A percentile compares a stretch with the other conserved stretches of the same genome.
phyloP scores from a whole-genome alignment of 208 protist genomes.

The Leishmania tropica region DNA sequence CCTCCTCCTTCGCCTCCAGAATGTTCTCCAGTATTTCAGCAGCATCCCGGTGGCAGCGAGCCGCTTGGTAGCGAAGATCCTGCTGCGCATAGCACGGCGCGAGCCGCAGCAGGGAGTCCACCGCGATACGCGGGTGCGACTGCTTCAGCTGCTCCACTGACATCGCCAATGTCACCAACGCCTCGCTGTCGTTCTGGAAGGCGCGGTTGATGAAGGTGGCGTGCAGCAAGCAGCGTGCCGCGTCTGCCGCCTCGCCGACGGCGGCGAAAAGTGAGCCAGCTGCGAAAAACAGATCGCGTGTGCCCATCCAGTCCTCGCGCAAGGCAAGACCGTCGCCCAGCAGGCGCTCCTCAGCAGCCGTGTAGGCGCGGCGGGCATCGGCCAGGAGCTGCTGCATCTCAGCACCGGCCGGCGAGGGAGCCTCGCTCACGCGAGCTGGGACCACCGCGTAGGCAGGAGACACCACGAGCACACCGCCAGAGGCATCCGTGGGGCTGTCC shows the following conservation, averaged over 20 bases:
- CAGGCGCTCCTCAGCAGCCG: constrained; percentile 38
- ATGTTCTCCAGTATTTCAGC: constrained; percentile 56
- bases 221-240: constrained; percentile 61
- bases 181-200: constrained; percentile 64
- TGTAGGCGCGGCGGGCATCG: constrained; percentile 39
- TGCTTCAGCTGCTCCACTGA: constrained; percentile 62
- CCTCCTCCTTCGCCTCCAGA: constrained; percentile 38
- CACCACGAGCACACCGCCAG: background rate
- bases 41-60: constrained; percentile 67
- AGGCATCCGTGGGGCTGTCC: background rate
- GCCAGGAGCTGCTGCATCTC: constrained; percentile 23
- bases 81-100: constrained; percentile 36
- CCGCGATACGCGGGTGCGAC: constrained; percentile 54
- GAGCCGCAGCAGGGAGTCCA: constrained; percentile 54
- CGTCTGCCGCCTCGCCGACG: constrained; percentile 39
- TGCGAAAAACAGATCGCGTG: constrained; percentile 72
- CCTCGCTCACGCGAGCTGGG: background rate
- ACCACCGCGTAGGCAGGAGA: background rate
- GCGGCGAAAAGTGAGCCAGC: constrained; percentile 65
- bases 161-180: constrained; percentile 40
- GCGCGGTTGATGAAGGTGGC: constrained; percentile 75
- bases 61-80: constrained; percentile 59
- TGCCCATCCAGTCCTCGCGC: constrained; percentile 62
- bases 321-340: constrained; percentile 56
- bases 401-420: background rate